Evolutionary conservation across 2,329 filamentous ascomycete genomes (phyloP).

Genomic region (Ambrosiella xylebori): DNA sequence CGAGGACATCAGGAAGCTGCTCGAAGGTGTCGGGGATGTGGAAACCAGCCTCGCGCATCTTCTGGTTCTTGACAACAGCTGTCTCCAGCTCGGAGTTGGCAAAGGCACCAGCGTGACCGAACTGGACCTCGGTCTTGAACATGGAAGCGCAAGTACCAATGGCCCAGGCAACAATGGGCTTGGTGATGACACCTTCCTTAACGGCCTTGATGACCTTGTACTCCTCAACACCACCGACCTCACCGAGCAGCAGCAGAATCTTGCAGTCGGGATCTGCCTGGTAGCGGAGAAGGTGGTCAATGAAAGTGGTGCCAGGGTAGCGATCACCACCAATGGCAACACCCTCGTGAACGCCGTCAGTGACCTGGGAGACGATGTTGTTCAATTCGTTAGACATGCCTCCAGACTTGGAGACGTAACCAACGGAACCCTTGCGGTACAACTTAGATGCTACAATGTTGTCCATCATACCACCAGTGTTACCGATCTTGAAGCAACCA

Average conservation of each 20-base stretch:
- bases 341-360: constrained; percentile 97
- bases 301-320: constrained; percentile 97
- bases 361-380: constrained; percentile 95
- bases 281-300: constrained; percentile 94
- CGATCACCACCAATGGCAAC: constrained; percentile 98
- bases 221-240: constrained; percentile 98
- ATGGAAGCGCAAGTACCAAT: constrained; percentile 98
- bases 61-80: constrained; percentile 88
- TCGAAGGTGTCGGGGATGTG: constrained; percentile 92
- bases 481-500: constrained; percentile 98
- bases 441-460: constrained; percentile 99
- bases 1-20: constrained; percentile 67
- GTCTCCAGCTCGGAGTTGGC: constrained; percentile 99
- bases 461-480: constrained; percentile 99
- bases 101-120: constrained; percentile 95
- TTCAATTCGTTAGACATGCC: constrained; percentile 99
- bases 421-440: constrained; percentile 96
- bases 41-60: constrained; percentile 89
- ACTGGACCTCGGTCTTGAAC: constrained; percentile 99
- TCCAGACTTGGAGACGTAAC: constrained; percentile 98
- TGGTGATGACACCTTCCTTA: constrained; percentile 84
- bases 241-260: constrained; percentile 86
- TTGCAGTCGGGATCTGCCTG: constrained; percentile 95
- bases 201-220: constrained; percentile 99
- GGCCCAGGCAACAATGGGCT: constrained; percentile 97